Conservation (phyloP, 2,329 filamentous ascomycete species). For the Endoconidiophora laricicola region DNA sequence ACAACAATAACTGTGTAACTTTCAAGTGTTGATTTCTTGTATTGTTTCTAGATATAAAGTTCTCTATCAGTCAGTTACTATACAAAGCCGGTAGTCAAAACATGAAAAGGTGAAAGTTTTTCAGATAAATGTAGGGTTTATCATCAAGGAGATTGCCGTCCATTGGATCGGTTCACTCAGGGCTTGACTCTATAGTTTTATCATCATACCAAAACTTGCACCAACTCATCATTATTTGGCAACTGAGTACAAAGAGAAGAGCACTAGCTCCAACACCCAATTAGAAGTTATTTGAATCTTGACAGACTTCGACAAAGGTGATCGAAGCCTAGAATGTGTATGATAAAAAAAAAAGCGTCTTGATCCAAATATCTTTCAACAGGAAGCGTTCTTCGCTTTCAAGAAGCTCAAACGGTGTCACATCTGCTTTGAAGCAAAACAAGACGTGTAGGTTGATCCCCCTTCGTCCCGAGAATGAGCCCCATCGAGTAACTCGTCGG, state of each 20-base stretch:
- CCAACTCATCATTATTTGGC: neutral
- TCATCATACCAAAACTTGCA: constrained; percentile 58
- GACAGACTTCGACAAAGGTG: constrained; percentile 10
- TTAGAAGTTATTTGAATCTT: constrained; percentile 14
- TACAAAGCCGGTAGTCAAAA: neutral
- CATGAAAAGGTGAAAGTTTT: constrained; percentile 1
- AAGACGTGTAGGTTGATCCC: constrained; percentile 21
- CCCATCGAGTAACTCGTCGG: constrained; percentile 84
- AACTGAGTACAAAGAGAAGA: neutral
- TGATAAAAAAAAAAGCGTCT: constrained; percentile 14
- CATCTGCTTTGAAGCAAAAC: neutral
- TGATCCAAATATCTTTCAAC: constrained; percentile 7
- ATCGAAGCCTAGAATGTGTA: constrained; percentile 8
- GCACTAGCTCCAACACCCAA: constrained; percentile 9
- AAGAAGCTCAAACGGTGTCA: neutral
- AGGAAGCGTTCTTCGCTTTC: neutral
- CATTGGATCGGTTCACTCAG: constrained; percentile 40
- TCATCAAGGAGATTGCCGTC: constrained; percentile 12
- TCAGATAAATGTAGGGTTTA: constrained; percentile 12
- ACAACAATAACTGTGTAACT: too few species aligned
- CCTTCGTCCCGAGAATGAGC: constrained; percentile 99
- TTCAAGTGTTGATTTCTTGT: too few species aligned
- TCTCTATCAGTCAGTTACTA: neutral
- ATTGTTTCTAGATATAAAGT: neutral
- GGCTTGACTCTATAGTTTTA: constrained; percentile 97